Evolutionary conservation across 768 basidiomycete species (phyloP).

Genomic region (Suillus bovinus): DNA sequence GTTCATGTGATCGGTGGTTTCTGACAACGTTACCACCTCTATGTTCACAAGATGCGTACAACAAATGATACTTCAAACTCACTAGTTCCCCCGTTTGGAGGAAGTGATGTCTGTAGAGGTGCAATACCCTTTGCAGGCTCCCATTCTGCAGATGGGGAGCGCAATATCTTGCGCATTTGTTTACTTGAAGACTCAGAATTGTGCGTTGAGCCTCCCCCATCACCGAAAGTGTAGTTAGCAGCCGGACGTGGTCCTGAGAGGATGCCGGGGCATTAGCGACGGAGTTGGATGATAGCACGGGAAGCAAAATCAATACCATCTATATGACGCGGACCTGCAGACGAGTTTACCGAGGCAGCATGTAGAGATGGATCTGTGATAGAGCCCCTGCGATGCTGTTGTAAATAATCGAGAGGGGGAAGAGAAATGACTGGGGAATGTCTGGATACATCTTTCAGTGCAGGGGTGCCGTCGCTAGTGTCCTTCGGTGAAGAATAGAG

Average conservation of each 20-base stretch:
- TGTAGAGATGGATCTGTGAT: slow-evolving; percentile 83
- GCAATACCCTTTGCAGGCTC: slow-evolving; percentile 22
- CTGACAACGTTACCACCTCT: slow-evolving; percentile 22
- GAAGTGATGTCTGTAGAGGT: slow-evolving; percentile 20
- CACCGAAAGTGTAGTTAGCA: slow-evolving; percentile 72
- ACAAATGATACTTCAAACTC: slow-evolving; percentile 19
- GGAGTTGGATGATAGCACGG: slow-evolving; percentile 15
- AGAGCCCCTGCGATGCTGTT: slow-evolving; percentile 80
- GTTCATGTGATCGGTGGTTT: slow-evolving; percentile 39
- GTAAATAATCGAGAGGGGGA: slow-evolving; percentile 75
- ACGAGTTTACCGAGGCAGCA: slow-evolving; percentile 43
- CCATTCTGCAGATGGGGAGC: slow-evolving; percentile 55
- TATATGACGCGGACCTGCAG: slow-evolving; percentile 19
- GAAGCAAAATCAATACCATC: slow-evolving; percentile 22
- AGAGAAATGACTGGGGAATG: slow-evolving; percentile 61
- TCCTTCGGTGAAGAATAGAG: slow-evolving; percentile 10
- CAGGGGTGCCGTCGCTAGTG: slow-evolving; percentile 23
- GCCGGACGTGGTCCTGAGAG: slow-evolving; percentile 53
- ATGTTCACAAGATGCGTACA: slow-evolving; percentile 15
- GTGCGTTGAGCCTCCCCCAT: slow-evolving; percentile 37
- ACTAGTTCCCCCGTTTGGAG: slow-evolving; percentile 25
- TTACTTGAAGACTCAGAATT: slow-evolving; percentile 38
- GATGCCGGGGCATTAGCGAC: slow-evolving; percentile 34
- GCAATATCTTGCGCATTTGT: slow-evolving; percentile 57
- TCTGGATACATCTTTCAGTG: slow-evolving; percentile 36